Evolutionary conservation across 1,139 yeast genomes (phyloP).

Genomic region (Insectozyma bohioensis): DNA sequence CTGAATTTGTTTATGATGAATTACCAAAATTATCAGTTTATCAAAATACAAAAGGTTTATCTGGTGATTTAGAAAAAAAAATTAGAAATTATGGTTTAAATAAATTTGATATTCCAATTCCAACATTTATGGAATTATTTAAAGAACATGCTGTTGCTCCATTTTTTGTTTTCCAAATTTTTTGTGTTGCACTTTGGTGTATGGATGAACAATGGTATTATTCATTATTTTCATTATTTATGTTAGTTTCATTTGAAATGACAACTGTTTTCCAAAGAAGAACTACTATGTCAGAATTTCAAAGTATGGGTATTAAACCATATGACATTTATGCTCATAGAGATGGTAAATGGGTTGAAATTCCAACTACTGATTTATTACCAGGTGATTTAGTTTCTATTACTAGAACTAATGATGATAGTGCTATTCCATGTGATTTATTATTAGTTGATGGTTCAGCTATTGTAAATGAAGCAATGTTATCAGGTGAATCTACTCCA

Average conservation of each 20-base stretch:
- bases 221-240: constrained; percentile 85
- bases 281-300: constrained; percentile 89
- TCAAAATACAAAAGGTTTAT: constrained; percentile 63
- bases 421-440: constrained; percentile 96
- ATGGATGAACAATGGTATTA: constrained; percentile 98
- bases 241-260: constrained; percentile 91
- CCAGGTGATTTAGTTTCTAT: constrained; percentile 94
- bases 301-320: constrained; percentile 97
- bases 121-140: constrained; percentile 85
- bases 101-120: constrained; percentile 91
- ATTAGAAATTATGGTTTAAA: constrained; percentile 76
- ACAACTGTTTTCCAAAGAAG: constrained; percentile 96
- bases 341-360: constrained; percentile 64
- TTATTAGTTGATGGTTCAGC: constrained; percentile 83
- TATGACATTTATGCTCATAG: constrained; percentile 75
- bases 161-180: constrained; percentile 92
- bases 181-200: constrained; percentile 94
- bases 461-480: constrained; percentile 96
- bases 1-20: constrained; percentile 72
- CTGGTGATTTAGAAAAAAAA: constrained; percentile 55
- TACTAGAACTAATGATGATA: constrained; percentile 84
- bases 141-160: constrained; percentile 99
- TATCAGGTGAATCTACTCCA: constrained; percentile 98
- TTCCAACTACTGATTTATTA: constrained; percentile 72
- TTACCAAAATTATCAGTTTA: constrained; percentile 57